Evolutionary conservation across 345 rosid genomes (phyloP), one percentile per base, ranked within the genome.

Genomic region (Psidium guajava): DNA sequence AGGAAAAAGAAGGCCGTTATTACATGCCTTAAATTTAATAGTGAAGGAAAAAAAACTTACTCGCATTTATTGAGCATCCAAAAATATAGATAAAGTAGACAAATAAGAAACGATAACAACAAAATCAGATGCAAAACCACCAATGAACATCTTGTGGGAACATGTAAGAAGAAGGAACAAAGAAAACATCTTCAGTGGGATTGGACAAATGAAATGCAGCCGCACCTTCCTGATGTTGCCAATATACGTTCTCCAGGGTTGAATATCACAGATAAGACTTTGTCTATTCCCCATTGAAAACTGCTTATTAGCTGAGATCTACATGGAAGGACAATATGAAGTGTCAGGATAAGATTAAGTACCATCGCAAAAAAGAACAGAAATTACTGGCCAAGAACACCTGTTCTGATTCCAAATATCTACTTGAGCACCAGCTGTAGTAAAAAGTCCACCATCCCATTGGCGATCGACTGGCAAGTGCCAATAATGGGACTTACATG

Each of bases 391-490:
- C 25, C 10, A 69, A 18, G 47, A 69, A 53, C 36, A 96, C 99
- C 99, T 96, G 86, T 95, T 96, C 86, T 93, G 97, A 90, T 94
- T 92, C 98, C 98, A 98, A 92, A 94, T 91, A 86, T 95, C 99
- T 27, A 96, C 89, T 89, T 92, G 99, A 85, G 99, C 99, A 82
- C 99, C 97, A 81, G 93, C 95, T 8, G 98, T 95, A 81, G 95
- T 98, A 92, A 98, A 95, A 54, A 93, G 92, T 25, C 95, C 98
- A 82, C 98, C 92, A 64, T 92, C 92, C 96, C 95, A 94, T 83
- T 94, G 98, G 91, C 92, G 98, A 92, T 54, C 44, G 15, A 82
- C 40, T 50, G 84, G 50, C 40, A 82, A 1, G 6, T 5, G 3
- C 32, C 44, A 54, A 27, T 36, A 27, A 83, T 73, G 27, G 57